Evolutionary conservation across 2,329 filamentous ascomycete genomes (phyloP), one percentile per base, ranked within the genome.

Genomic region (Macrophomina pseudophaseolina): DNA sequence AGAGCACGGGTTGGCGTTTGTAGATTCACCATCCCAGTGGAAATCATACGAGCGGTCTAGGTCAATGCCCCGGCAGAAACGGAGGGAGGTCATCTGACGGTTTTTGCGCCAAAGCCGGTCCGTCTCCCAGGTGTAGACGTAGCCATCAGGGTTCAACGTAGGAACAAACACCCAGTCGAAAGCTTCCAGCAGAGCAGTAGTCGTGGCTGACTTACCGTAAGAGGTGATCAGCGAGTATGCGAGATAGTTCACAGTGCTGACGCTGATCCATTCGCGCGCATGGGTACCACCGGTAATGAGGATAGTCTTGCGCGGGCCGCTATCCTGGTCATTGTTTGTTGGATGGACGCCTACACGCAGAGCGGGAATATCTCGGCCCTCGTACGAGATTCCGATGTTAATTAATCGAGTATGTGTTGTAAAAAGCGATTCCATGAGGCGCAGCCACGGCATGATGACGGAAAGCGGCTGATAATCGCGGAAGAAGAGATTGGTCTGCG

Each of bases 61-160:
- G 75, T 99, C 95, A 59, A 97, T 84, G 8, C 95, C 95, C 6
- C 86, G 89, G 76, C 95, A 99, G 79, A 94, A 94, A 16, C 88
- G 87, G 67, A 96, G 85, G 67, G 85, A 89, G 0, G 94, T 98
- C 60, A 89, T 86, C 75, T 98, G 94, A 58, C 93, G 85, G 67
- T 95, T 97, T 81, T 98, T 99, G 74, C 94, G 91, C 94, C 94
- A 99, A 0, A 99, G 83, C 7, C 95, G 89, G 77, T 99, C 94
- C 1, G 88, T 88, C 68, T 94, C 88, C 94, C 94, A 98, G 0
- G 92, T 93, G 78, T 97, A 97, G 70, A 93, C 90, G 74, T 97
- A 96, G 35, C 95, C 95, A 76, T 99, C 95, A 0, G 94, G 93
- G 75, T 99, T 99, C 67, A 95, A 80, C 0, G 92, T 92, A 0